Conservation (phyloP, 768 basidiomycete genomes). For the Hirschioporus abietinus region DNA sequence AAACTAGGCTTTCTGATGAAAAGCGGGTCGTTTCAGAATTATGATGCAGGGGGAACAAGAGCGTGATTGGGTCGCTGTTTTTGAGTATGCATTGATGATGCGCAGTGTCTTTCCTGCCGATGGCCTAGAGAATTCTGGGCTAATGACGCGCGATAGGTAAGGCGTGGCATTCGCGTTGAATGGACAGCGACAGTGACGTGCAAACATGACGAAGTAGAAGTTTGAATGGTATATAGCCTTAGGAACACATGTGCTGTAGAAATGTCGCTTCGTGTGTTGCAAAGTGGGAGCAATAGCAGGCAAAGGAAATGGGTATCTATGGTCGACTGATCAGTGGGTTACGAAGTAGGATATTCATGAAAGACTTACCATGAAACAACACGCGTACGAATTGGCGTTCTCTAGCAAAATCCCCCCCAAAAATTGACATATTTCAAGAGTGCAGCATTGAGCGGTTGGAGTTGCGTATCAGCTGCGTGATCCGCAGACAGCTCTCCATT, state of each 20-base stretch:
- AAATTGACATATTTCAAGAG: neutral
- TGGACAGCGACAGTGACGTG: too few species aligned
- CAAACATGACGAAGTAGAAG: too few species aligned
- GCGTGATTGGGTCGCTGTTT: neutral
- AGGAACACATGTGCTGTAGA: too few species aligned
- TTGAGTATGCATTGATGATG: neutral
- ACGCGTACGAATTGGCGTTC: neutral
- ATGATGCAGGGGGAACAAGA: neutral
- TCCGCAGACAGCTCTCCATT: slow-evolving; percentile 70
- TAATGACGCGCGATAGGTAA: neutral
- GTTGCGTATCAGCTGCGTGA: slow-evolving; percentile 51
- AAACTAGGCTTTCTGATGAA: too few species aligned
- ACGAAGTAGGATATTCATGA: neutral
- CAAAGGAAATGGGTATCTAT: neutral
- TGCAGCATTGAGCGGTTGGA: slow-evolving; percentile 26
- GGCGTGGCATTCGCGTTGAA: neutral
- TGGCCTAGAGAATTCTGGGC: too few species aligned
- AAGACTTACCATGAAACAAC: neutral
- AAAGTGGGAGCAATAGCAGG: neutral
- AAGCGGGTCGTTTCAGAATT: neutral
- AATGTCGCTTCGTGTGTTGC: neutral
- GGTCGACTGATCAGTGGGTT: neutral
- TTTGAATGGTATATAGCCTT: too few species aligned
- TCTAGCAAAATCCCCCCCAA: neutral
- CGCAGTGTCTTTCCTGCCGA: too few species aligned